Conservation (phyloP, 1,139 yeast genomes). For the Pichia sp. region DNA sequence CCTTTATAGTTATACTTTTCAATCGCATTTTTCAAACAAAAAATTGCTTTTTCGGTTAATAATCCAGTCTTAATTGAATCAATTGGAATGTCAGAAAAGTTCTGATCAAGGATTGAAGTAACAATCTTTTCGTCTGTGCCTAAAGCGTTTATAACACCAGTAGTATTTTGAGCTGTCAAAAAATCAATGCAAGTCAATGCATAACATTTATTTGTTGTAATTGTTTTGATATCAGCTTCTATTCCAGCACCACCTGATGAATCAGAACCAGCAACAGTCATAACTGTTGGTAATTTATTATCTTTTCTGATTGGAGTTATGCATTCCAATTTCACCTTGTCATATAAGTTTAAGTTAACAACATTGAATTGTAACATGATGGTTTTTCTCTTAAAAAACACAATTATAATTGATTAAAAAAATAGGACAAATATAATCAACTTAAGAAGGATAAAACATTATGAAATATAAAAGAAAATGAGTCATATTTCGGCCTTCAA, state of each 20-base stretch:
- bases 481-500: too few relatives aligned
- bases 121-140: slow-evolving; percentile 17
- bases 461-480: too few relatives aligned
- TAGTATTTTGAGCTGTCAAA: slow-evolving; percentile 77
- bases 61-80: slow-evolving; percentile 80
- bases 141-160: slow-evolving; percentile 38
- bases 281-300: slow-evolving; percentile 30
- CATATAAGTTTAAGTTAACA: neutral
- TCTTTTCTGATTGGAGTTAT: slow-evolving; percentile 3
- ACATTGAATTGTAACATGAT: neutral
- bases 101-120: slow-evolving; percentile 5
- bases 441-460: too few relatives aligned
- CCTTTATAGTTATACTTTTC: slow-evolving; percentile 30
- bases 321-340: neutral
- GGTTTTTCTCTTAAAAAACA: neutral
- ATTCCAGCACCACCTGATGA: slow-evolving; percentile 94
- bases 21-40: slow-evolving; percentile 44
- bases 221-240: slow-evolving; percentile 85
- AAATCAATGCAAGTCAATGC: slow-evolving; percentile 80
- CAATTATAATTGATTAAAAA: too few relatives aligned
- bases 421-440: too few relatives aligned
- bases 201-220: slow-evolving; percentile 71
- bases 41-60: slow-evolving; percentile 41
- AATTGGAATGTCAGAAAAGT: slow-evolving; percentile 38
- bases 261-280: slow-evolving; percentile 80